phyloP scores from a whole-genome alignment of 495 filamentous ascomycete genomes.

The Aspergillus coremiiformis region DNA sequence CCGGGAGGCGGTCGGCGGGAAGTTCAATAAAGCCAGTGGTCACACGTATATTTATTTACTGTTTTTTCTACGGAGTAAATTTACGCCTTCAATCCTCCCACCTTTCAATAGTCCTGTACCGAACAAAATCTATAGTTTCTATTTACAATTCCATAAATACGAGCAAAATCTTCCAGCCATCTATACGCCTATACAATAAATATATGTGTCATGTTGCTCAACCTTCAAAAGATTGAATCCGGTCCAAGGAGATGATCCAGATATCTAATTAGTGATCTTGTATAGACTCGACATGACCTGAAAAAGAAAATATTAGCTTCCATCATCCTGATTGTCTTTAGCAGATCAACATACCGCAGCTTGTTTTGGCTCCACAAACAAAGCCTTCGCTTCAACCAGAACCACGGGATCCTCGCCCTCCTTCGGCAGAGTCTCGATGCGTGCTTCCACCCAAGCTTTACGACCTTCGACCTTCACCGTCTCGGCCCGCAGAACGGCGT shows the following conservation, averaged over 20 bases:
- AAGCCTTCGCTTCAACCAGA: slow-evolving; percentile 68
- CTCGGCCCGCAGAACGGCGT: slow-evolving; percentile 69
- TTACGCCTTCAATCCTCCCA: too few relatives aligned
- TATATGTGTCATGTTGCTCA: not conserved
- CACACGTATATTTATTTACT: too few relatives aligned
- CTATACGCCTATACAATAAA: slow-evolving; percentile 3
- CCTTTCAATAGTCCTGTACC: not conserved
- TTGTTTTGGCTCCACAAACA: slow-evolving; percentile 86
- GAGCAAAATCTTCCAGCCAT: not conserved
- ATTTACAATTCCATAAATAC: slow-evolving; percentile 11
- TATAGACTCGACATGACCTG: slow-evolving; percentile 28
- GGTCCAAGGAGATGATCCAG: not conserved
- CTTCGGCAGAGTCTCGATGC: slow-evolving; percentile 72
- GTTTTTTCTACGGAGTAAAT: too few relatives aligned
- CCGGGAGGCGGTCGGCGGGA: slow-evolving; percentile 13
- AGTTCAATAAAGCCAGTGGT: not conserved
- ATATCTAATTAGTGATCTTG: slow-evolving; percentile 18
- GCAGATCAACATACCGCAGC: slow-evolving; percentile 54
- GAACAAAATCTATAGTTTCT: not conserved
- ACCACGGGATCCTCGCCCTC: slow-evolving; percentile 56
- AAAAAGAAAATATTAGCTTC: not conserved
- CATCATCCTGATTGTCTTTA: not conserved
- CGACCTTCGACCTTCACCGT: slow-evolving; percentile 86
- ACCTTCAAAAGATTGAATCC: not conserved
- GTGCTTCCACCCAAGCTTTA: slow-evolving; percentile 93